phyloP scores from a whole-genome alignment of 208 protist species.

The Leishmania arabica region DNA sequence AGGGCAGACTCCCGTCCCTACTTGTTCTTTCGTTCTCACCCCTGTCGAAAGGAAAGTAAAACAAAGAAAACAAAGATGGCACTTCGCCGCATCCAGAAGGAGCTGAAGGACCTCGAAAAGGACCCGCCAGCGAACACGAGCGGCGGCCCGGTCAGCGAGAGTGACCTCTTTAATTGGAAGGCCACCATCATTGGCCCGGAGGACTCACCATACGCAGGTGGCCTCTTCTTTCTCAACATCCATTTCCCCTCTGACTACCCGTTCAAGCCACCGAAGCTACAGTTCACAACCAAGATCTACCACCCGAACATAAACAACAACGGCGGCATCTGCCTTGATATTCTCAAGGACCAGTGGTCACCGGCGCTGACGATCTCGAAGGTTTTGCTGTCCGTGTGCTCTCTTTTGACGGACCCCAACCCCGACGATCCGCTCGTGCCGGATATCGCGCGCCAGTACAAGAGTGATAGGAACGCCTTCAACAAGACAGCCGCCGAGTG shows the following conservation, averaged over 20 bases:
- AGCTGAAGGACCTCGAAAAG: conserved; percentile 94
- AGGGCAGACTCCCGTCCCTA: conserved; percentile 8
- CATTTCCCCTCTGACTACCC: conserved; percentile 99
- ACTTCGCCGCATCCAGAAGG: conserved; percentile 95
- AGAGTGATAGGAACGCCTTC: conserved; percentile 91
- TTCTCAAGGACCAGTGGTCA: conserved; percentile 97
- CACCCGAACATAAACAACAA: conserved; percentile 98
- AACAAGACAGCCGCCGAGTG: conserved; percentile 95
- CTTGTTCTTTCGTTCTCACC: conserved; percentile 4
- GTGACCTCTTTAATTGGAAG: conserved; percentile 97
- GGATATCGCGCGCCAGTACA: conserved; percentile 97
- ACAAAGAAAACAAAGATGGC: conserved; percentile 73
- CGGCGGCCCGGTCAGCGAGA: conserved; percentile 94
- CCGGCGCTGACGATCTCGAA: conserved; percentile 98
- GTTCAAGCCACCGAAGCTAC: conserved; percentile 94
- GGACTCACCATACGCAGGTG: conserved; percentile 97
- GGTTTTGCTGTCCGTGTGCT: conserved; percentile 98
- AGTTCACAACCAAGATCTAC: conserved; percentile 96
- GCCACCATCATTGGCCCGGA: conserved; percentile 96
- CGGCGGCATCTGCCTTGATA: conserved; percentile 98
- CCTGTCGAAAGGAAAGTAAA: neutral
- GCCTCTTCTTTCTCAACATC: conserved; percentile 99
- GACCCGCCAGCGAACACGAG: conserved; percentile 96
- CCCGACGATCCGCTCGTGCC: conserved; percentile 98
- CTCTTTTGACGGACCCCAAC: conserved; percentile 99